These are phyloP conservation scores for Stenogyne calaminthoides DNA, from an alignment of 305 asterid species.

Conservation along the genomic window DNA sequence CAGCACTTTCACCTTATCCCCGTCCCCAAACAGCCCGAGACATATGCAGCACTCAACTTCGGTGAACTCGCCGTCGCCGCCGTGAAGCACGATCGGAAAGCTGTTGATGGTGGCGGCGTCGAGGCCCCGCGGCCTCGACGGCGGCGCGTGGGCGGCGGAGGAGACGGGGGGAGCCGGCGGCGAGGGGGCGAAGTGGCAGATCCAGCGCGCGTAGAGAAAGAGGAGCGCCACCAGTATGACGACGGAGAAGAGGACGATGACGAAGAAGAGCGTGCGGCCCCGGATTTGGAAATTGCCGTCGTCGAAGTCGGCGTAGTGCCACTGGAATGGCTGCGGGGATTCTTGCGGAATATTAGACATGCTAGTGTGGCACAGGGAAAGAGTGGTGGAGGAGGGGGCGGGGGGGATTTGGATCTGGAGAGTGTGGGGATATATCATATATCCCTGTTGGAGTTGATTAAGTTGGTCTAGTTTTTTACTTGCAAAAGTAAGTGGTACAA, in stretches of 20 bases:
- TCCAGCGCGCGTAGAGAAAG: conserved; percentile 66
- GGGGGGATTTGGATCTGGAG: conserved; percentile 19
- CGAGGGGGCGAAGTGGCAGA: conserved; percentile 42
- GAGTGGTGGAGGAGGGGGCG: not conserved
- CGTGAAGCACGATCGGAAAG: conserved; percentile 54
- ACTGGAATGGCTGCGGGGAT: conserved; percentile 51
- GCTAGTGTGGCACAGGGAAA: too few species aligned
- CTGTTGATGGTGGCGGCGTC: conserved; percentile 43
- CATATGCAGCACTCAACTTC: conserved; percentile 76
- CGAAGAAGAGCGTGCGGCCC: conserved; percentile 68
- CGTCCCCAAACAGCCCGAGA: conserved; percentile 58
- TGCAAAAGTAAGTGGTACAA: not conserved
- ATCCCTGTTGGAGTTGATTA: too few species aligned
- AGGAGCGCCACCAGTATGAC: conserved; percentile 47
- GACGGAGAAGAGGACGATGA: conserved; percentile 54
- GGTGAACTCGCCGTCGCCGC: not conserved
- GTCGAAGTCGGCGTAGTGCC: conserved; percentile 79
- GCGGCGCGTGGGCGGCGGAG: conserved; percentile 39
- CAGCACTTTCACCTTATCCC: conserved; percentile 65
- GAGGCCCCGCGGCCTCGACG: conserved; percentile 43
- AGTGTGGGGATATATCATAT: too few species aligned
- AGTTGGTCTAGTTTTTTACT: conserved; percentile 21
- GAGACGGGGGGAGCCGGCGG: conserved; percentile 8
- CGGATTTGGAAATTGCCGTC: conserved; percentile 69
- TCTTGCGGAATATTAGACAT: conserved; percentile 31